Conservation (phyloP, 805 yeast species). For the Kuraishia molischiana region DNA sequence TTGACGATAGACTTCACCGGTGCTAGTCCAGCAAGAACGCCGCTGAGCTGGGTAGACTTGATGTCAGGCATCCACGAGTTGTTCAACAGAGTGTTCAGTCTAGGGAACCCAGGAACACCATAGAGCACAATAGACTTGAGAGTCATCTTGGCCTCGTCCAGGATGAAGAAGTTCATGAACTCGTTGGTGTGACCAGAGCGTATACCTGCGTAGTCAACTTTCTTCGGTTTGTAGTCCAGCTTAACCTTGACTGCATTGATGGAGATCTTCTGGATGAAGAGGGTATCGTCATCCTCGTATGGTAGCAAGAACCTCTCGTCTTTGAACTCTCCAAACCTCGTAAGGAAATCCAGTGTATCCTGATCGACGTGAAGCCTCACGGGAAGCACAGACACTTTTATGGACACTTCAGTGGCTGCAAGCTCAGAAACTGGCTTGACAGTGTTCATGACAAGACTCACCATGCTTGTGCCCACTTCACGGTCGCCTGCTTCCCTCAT, state of each 20-base stretch:
- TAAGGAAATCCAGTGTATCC: constrained; percentile 79
- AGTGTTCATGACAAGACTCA: constrained; percentile 40
- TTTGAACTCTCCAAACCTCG: constrained; percentile 73
- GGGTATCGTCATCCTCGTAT: constrained; percentile 49
- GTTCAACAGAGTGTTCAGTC: constrained; percentile 44
- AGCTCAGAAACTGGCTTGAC: constrained; percentile 55
- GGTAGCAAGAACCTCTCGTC: constrained; percentile 57
- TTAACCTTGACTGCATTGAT: constrained; percentile 51
- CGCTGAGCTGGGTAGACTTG: constrained; percentile 67
- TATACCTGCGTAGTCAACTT: constrained; percentile 74
- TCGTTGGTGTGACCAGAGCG: constrained; percentile 83
- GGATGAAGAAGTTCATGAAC: constrained; percentile 76
- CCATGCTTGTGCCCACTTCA: constrained; percentile 59
- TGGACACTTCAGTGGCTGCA: constrained; percentile 58
- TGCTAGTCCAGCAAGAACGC: constrained; percentile 75
- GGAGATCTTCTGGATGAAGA: constrained; percentile 60
- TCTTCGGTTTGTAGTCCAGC: constrained; percentile 88
- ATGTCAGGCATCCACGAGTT: constrained; percentile 87
- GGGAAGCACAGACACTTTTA: constrained; percentile 55
- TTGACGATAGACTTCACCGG: constrained; percentile 72
- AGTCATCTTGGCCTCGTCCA: constrained; percentile 75
- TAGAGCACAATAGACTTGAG: constrained; percentile 53
- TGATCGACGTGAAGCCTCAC: constrained; percentile 83
- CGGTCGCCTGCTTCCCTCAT: constrained; percentile 63
- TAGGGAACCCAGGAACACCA: constrained; percentile 71